Conservation (phyloP, 805 yeast species). For the Saturnispora mendoncae region DNA sequence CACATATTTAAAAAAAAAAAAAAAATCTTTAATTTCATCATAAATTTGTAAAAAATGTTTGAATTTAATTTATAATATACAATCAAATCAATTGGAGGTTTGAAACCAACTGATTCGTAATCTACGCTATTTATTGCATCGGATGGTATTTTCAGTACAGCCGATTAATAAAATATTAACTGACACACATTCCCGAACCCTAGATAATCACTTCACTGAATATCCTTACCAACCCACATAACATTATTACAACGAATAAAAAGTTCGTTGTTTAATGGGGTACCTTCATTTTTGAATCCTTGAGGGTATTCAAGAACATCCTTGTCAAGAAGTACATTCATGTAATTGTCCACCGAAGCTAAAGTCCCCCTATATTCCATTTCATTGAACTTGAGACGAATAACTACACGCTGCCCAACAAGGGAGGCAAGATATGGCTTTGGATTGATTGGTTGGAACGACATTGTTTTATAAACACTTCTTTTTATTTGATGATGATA, state of each 20-base stretch:
- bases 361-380: constrained; percentile 80
- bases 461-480: no score
- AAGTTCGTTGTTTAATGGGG: constrained; percentile 40
- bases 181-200: no score
- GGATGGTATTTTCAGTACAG: no score
- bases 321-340: constrained; percentile 72
- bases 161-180: no score
- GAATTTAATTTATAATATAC: no score
- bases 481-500: no score
- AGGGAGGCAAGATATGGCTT: constrained; percentile 81
- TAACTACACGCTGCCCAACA: constrained; percentile 59
- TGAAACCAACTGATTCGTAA: no score
- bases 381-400: constrained; percentile 81
- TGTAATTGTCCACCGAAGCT: constrained; percentile 79
- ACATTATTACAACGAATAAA: constrained; percentile 90
- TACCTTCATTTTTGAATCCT: constrained; percentile 32
- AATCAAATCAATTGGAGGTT: no score
- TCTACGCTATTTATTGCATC: no score
- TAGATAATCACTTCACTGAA: constrained; percentile 30
- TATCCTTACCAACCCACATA: constrained; percentile 52
- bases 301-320: constrained; percentile 38
- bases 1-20: background rate
- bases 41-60: no score
- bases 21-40: background rate
- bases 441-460: constrained; percentile 68